A percentile compares a stretch with the other conserved stretches of the same genome.
Conservation (phyloP, 768 basidiomycete species). For the Mycena metata region DNA sequence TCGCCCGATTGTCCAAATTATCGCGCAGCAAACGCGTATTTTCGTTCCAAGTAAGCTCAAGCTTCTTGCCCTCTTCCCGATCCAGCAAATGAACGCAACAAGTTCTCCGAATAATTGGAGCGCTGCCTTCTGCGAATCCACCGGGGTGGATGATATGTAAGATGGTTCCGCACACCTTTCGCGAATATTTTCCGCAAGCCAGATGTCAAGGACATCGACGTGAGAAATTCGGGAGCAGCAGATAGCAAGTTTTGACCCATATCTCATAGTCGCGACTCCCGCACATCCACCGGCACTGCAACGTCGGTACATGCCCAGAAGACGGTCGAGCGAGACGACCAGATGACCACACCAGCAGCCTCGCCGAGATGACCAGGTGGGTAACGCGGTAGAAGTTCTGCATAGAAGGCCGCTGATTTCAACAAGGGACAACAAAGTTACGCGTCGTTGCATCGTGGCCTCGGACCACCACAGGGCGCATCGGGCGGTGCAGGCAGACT, state of each 20-base stretch:
- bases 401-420: slow-evolving; percentile 20
- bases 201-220: slow-evolving; percentile 21
- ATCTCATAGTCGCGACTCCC: slow-evolving; percentile 10
- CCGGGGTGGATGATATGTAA: background rate
- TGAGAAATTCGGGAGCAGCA: slow-evolving; percentile 28
- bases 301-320: background rate
- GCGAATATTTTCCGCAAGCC: background rate
- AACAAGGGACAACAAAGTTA: slow-evolving; percentile 34
- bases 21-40: background rate
- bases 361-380: slow-evolving; percentile 15
- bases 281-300: slow-evolving; percentile 2
- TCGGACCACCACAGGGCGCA: slow-evolving; percentile 32
- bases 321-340: background rate
- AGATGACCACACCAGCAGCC: slow-evolving; percentile 22
- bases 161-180: background rate
- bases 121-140: background rate
- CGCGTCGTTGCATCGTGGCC: slow-evolving; percentile 39
- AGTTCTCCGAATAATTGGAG: background rate
- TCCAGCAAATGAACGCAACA: background rate
- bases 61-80: background rate
- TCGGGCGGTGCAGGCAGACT: slow-evolving; percentile 19
- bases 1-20: too few species aligned
- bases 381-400: slow-evolving; percentile 26
- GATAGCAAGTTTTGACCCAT: slow-evolving; percentile 19
- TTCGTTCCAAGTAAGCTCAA: background rate